A percentile compares a stretch with the other conserved stretches of the same genome.
These are phyloP conservation scores for Prunus padus DNA, from an alignment of 306 rosid genomes.

Conservation along the genomic window DNA sequence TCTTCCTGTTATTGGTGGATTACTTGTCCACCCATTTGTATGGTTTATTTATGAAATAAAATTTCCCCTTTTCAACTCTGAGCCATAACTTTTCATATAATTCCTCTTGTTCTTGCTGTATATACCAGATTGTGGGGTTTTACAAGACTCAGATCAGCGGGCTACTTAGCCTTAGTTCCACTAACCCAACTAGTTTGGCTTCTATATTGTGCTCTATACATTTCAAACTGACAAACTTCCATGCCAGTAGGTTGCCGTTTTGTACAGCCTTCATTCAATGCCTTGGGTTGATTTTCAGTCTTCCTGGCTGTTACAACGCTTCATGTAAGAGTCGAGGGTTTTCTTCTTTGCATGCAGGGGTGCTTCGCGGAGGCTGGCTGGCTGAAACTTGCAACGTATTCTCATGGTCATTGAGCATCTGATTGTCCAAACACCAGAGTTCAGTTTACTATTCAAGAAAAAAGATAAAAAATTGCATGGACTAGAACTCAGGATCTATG, in stretches of 20 bases:
- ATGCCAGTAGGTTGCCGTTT: background rate
- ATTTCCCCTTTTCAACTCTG: background rate
- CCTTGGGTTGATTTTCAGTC: slow-evolving; percentile 41
- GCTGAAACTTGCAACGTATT: slow-evolving; percentile 58
- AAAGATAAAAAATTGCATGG: too few species aligned
- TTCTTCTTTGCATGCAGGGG: slow-evolving; percentile 71
- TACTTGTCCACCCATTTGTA: too few species aligned
- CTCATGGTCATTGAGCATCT: slow-evolving; percentile 98
- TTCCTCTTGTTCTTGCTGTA: background rate
- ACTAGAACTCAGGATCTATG: too few species aligned
- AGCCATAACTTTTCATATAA: background rate
- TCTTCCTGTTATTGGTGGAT: too few species aligned
- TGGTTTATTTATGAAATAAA: too few species aligned
- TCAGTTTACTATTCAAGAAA: slow-evolving; percentile 16
- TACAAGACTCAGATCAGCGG: too few species aligned
- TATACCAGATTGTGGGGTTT: too few species aligned
- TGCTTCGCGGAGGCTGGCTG: slow-evolving; percentile 40
- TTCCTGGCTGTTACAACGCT: slow-evolving; percentile 51
- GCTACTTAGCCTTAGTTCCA: background rate
- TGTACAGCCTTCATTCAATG: slow-evolving; percentile 26
- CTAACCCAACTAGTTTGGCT: background rate
- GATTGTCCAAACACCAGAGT: slow-evolving; percentile 10
- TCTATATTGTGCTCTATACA: background rate
- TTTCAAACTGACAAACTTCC: background rate
- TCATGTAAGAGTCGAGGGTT: slow-evolving; percentile 61